Percentiles rank a stretch among this genome's conserved stretches.
Evolutionary conservation across 129 eudicot genomes (phyloP).

Genomic region (Chrysanthemum lavandulifolium): DNA sequence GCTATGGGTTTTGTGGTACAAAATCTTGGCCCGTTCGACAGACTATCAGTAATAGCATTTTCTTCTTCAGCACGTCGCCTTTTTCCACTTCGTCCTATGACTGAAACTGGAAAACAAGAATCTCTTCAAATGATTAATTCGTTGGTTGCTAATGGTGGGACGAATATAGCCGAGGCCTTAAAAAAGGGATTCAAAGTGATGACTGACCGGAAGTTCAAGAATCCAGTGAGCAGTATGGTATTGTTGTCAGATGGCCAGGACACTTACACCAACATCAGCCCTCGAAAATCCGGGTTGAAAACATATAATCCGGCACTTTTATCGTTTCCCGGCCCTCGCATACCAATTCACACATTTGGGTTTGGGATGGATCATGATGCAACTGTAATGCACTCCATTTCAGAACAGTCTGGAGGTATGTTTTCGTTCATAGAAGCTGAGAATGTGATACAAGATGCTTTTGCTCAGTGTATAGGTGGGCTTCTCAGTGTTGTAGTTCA

Average conservation of each 20-base stretch:
- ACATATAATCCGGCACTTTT: slow-evolving; percentile 42
- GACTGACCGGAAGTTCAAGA: slow-evolving; percentile 61
- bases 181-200: slow-evolving; percentile 73
- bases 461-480: slow-evolving; percentile 97
- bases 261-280: slow-evolving; percentile 54
- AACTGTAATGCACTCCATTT: slow-evolving; percentile 68
- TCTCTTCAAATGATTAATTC: slow-evolving; percentile 73
- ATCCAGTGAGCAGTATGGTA: slow-evolving; percentile 72
- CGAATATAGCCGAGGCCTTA: slow-evolving; percentile 78
- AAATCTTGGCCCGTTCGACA: slow-evolving; percentile 70
- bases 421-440: slow-evolving; percentile 87
- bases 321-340: slow-evolving; percentile 39
- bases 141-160: slow-evolving; percentile 70
- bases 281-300: slow-evolving; percentile 28
- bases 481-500: slow-evolving; percentile 84
- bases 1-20: slow-evolving; percentile 94
- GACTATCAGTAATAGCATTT: slow-evolving; percentile 82
- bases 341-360: slow-evolving; percentile 88
- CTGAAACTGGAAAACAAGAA: slow-evolving; percentile 59
- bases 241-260: slow-evolving; percentile 95
- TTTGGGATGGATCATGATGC: slow-evolving; percentile 95
- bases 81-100: slow-evolving; percentile 78
- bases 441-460: slow-evolving; percentile 84
- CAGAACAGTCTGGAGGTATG: slow-evolving; percentile 86
- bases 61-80: slow-evolving; percentile 83